Percentiles rank a stretch among this genome's conserved stretches.
phyloP scores from a whole-genome alignment of 768 basidiomycete species.

The Lyophyllum atratum region DNA sequence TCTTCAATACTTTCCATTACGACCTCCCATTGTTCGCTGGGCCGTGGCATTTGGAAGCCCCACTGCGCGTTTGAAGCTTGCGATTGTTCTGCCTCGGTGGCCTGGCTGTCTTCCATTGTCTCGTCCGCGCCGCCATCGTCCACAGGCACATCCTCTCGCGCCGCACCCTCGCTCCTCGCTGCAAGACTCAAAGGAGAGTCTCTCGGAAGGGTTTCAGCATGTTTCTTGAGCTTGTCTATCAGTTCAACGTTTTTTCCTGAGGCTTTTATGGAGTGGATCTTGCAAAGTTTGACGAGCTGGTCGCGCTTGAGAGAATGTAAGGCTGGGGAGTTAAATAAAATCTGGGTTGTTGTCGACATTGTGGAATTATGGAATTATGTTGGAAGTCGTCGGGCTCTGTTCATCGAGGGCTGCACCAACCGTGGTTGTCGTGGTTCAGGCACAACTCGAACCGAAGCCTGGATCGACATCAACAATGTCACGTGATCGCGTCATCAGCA shows the following conservation, averaged over 20 bases:
- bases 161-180: constrained; percentile 45
- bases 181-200: constrained; percentile 60
- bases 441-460: not conserved
- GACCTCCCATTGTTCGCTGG: constrained; percentile 83
- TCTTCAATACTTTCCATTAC: constrained; percentile 85
- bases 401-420: constrained; percentile 5
- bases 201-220: constrained; percentile 63
- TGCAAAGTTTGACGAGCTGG: constrained; percentile 85
- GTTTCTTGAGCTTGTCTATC: constrained; percentile 65
- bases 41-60: constrained; percentile 43
- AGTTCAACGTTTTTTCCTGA: constrained; percentile 79
- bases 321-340: constrained; percentile 83
- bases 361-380: not conserved
- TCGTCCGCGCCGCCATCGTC: constrained; percentile 32
- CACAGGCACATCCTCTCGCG: constrained; percentile 18
- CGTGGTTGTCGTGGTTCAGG: constrained; percentile 3
- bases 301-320: constrained; percentile 82
- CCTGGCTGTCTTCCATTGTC: constrained; percentile 27
- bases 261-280: constrained; percentile 78
- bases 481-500: constrained; percentile 1
- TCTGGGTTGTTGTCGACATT: constrained; percentile 76
- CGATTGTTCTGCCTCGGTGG: constrained; percentile 13
- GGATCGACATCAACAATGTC: not conserved
- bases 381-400: not conserved
- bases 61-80: constrained; percentile 13